Base-by-base conservation (phyloP, 139 green algal genomes). In the Deuterostichococcus epilithicus region DNA sequence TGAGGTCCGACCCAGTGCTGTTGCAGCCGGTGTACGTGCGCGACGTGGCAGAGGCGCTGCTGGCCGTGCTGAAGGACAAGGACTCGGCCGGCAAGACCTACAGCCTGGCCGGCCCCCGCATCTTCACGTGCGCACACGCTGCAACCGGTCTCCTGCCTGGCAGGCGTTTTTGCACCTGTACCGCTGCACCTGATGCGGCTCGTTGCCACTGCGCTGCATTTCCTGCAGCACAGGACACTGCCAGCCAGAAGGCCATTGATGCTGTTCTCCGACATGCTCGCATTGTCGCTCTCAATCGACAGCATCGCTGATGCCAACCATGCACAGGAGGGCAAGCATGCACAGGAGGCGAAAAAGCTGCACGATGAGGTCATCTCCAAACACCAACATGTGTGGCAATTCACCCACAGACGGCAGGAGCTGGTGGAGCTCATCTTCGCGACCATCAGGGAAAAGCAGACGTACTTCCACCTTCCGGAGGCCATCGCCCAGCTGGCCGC, bases 61-160 rank as follows among this genome's bases (percentile, higher is more conserved):
- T 83, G 35, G 82, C 83, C 73, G 75, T 84, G 36, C 83, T 97
- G 74, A 77, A 89, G 66, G 78, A 81, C 26, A 81, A 80, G 6
- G 86, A 89, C 34, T 81, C 82, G 18, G 66, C 77, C 58, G 96
- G 96, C 33, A 84, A 96, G 86, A 93, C 86, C 15, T 96, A 93
- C 84, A 84, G 93, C 80, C 88, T 99, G 73, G 92, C 77, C 0
- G 96, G 96, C 0, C 93, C 95, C 2, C 89, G 98, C 52, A 83
- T 91, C 26, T 84, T 93, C 52, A 94, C 86, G 83, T 93, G 70
- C 82, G 88, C 76, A 32, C 15, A 47, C 35, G 78, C 23, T 66
- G n/a, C 75, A 80, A 1, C 3, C 26, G 65, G 25, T 79, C 70
- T 77, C 26, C 4, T 5, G 59, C 35, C 20, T 30, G 39, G 2